Evolutionary conservation across 140 eudicot species (phyloP), one percentile per base, ranked within the genome.

Genomic region (Erigeron philadelphicus): DNA sequence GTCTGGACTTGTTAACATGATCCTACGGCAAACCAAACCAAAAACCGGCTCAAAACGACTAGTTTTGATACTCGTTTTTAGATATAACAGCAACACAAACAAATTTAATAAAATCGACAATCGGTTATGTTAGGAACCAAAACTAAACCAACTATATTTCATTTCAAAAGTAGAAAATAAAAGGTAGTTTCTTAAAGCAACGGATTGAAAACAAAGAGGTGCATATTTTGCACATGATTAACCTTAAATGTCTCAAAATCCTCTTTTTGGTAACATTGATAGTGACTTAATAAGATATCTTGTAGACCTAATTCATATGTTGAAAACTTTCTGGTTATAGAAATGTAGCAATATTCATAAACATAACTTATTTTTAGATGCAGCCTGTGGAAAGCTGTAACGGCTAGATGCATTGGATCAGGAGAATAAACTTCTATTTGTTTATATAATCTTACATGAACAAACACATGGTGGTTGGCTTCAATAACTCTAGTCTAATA

Each of bases 391-490:
- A 62, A 63, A 62, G 35, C 49, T 72, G 64, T 63, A 62, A 62
- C 9, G 3, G 7, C 21, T 50, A 2, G 35, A 72, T 62, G 55
- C 64, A 50, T 1, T 40, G 44, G 47, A 61, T 62, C 25, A 40
- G 23, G 45, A 45, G n/a, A 59, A 17, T 17, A n/a, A 49, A 13
- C 13, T 13, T 47, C 53, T 47, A 11, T 47, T 47, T 57, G 55
- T 63, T 56, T 69, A 18, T 69, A 8, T 41, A 52, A 68, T 16
- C 63, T 12, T 44, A 13, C 53, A 66, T 43, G 67, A 66, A 13
- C 31, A 55, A 52, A 45, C 67, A 74, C 73, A 66, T 56, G 79
- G 73, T 17, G 31, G 60, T 74, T 74, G 79, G 66, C 73, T 74
- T 69, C 61, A 57, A 54, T 45, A 11, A 66, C 67, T 45, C 72